Conservation (phyloP, 345 rosid species). For the Barbarea vulgaris region DNA sequence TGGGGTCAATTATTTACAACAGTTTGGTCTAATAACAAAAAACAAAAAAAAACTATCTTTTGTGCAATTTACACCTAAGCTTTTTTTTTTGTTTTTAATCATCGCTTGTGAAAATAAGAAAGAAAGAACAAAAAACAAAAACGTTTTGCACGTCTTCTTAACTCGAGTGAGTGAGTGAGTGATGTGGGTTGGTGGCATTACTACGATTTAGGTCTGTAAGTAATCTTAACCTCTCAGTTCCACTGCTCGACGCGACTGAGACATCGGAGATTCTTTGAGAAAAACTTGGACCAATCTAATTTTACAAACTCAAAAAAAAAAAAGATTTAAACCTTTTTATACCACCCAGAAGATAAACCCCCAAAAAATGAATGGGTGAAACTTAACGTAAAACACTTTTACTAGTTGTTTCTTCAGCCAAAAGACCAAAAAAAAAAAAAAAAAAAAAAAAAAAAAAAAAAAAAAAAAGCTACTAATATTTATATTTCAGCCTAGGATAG, state of each 20-base stretch:
- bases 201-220: not conserved
- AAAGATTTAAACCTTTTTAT: conserved; percentile 21
- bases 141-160: not conserved
- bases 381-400: conserved; percentile 8
- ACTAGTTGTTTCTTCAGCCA: conserved; percentile 22
- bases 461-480: not conserved
- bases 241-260: not conserved
- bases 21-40: not conserved
- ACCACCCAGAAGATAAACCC: conserved; percentile 6
- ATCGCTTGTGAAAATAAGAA: not conserved
- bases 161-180: not conserved
- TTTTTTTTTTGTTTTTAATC: not conserved
- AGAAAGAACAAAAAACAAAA: not conserved
- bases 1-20: not conserved
- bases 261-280: not conserved
- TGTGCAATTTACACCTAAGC: not conserved
- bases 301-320: conserved; percentile 3
- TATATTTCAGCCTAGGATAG: conserved; percentile 8
- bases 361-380: conserved; percentile 13
- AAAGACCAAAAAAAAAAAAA: not conserved
- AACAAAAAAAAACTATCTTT: not conserved
- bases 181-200: conserved; percentile 22
- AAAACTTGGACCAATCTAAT: conserved; percentile 1
- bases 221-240: conserved; percentile 4
- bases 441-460: not conserved